Evolutionary conservation across 2,329 filamentous ascomycete genomes (phyloP), one percentile per base, ranked within the genome.

Genomic region (Ophiostoma tasmaniense): DNA sequence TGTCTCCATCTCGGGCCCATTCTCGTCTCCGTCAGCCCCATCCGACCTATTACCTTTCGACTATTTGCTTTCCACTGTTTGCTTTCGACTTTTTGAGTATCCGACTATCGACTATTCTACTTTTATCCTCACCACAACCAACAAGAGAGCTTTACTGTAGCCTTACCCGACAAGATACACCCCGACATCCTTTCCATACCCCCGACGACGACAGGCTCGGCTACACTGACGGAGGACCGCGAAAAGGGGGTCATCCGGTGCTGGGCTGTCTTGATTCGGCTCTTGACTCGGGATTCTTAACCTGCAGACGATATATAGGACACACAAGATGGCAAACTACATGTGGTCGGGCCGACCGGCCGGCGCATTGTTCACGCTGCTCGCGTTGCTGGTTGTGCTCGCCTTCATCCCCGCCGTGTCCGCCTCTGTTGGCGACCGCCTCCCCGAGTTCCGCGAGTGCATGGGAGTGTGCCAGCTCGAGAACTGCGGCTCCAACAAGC

Each of bases 401-500:
- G 70, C 81, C 61, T 72, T 82, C 68, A 78, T 86, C 71, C 67
- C 72, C 33, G 77, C 78, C n/a, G 82, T 82, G 20, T 79, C 82
- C 68, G 95, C 93, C 35, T 97, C 93, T 4, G 75, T 88, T 66
- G 95, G 95, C 73, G 95, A 99, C 78, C 85, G 87, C 68, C 82
- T 97, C 70, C 92, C 92, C 22, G 93, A 96, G 75, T 99, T 99
- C 78, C 85, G 84, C 76, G 84, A 93, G 78, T 99, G 95, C 77
- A 87, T 98, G 67, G 80, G 92, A 83, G 83, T 94, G 74, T 98
- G 94, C 82, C 82, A 86, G 76, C 79, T 83, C 62, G 88, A 94
- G 77, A 97, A 96, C 77, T 98, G 94, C 79, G 85, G 85, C 70
- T 80, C 84, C 55, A 85, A 86, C 71, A 83, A 86, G 72, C 74